These are phyloP conservation scores for Lactarius trivialis DNA, from an alignment of 768 basidiomycete genomes.

Conservation along the genomic window DNA sequence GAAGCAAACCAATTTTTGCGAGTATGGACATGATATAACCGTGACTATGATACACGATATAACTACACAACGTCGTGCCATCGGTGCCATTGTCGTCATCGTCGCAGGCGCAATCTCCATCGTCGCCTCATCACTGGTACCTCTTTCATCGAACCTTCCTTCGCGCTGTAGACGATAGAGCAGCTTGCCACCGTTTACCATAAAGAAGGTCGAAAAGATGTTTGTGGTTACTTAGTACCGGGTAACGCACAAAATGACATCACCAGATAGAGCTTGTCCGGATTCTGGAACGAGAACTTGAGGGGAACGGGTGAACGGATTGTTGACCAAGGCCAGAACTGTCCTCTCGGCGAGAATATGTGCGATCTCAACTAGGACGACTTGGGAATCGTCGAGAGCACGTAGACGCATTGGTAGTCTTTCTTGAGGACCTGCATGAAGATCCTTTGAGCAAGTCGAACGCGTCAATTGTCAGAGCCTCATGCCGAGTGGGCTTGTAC, in stretches of 20 bases:
- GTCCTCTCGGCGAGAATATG: slow-evolving; percentile 91
- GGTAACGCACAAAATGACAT: slow-evolving; percentile 79
- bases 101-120: too few relatives aligned
- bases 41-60: too few relatives aligned
- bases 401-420: slow-evolving; percentile 96
- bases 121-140: too few relatives aligned
- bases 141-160: too few relatives aligned
- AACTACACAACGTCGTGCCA: too few relatives aligned
- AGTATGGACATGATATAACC: too few relatives aligned
- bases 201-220: slow-evolving; percentile 1
- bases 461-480: slow-evolving; percentile 84
- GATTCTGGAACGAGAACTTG: slow-evolving; percentile 98
- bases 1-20: too few relatives aligned
- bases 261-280: slow-evolving; percentile 94
- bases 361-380: slow-evolving; percentile 89
- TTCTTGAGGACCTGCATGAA: slow-evolving; percentile 99
- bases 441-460: slow-evolving; percentile 95
- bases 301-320: slow-evolving; percentile 99
- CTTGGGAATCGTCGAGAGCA: slow-evolving; percentile 97
- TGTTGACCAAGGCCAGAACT: slow-evolving; percentile 94
- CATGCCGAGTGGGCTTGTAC: slow-evolving; percentile 81
- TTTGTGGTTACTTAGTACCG: not conserved
- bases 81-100: too few relatives aligned
- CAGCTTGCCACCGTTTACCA: slow-evolving; percentile 94
- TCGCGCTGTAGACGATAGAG: slow-evolving; percentile 97